A percentile compares a stretch with the other conserved stretches of the same genome.
phyloP scores from a whole-genome alignment of 164 flowering plant species.

The Saururus chinensis region DNA sequence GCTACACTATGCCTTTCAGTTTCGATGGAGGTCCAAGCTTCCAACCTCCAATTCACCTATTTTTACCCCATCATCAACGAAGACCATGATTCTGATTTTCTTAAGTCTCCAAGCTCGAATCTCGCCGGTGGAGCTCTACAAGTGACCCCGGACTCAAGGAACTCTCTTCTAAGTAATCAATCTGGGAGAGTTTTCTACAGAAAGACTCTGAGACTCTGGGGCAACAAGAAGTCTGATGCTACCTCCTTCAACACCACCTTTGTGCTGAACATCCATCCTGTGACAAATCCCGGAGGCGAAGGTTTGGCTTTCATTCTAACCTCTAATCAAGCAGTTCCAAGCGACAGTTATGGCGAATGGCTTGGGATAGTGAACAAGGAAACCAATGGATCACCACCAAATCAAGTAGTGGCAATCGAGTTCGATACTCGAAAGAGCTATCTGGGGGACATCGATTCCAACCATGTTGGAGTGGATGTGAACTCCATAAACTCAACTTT shows the following conservation, averaged over 20 bases:
- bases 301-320: conserved; percentile 50
- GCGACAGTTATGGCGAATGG: conserved; percentile 17
- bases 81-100: neutral
- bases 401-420: conserved; percentile 19
- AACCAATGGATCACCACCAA: neutral
- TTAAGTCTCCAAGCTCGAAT: neutral
- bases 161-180: neutral
- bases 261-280: conserved; percentile 16
- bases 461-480: conserved; percentile 46
- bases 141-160: conserved; percentile 7
- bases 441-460: conserved; percentile 19
- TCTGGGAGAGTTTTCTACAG: conserved; percentile 11
- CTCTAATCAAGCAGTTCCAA: conserved; percentile 7
- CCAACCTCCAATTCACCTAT: neutral
- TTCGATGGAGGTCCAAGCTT: neutral
- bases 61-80: neutral
- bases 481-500: conserved; percentile 23
- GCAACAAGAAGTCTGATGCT: neutral
- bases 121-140: conserved; percentile 8
- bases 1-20: neutral
- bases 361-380: conserved; percentile 24
- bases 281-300: conserved; percentile 30
- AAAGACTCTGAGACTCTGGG: conserved; percentile 11
- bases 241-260: conserved; percentile 34
- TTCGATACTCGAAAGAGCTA: conserved; percentile 16